Evolutionary conservation across 2,329 filamentous ascomycete species (phyloP).

Genomic region (Pseudogymnoascus sp.): DNA sequence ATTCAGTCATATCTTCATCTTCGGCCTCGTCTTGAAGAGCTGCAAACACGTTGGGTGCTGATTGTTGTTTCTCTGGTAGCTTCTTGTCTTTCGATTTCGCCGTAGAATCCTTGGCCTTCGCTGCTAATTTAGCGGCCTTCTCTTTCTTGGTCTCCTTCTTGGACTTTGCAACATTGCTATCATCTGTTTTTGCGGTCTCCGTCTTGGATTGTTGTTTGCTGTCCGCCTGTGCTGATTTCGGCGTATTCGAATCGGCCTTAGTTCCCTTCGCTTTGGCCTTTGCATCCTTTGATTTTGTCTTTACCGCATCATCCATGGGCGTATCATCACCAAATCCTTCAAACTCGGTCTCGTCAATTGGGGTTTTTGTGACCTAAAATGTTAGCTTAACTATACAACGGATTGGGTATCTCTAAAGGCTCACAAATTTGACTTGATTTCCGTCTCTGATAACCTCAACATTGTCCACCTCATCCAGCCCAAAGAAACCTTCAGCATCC

Average conservation of each 20-base stretch:
- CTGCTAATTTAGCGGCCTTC: constrained; percentile 19
- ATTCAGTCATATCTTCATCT: constrained; percentile 66
- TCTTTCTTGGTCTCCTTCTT: constrained; percentile 26
- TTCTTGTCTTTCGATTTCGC: constrained; percentile 23
- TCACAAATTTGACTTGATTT: constrained; percentile 47
- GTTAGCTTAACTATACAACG: constrained; percentile 13
- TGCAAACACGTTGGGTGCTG: constrained; percentile 22
- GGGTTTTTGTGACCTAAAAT: constrained; percentile 17
- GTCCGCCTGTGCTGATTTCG: constrained; percentile 18
- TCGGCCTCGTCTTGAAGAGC: constrained; percentile 45
- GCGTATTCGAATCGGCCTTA: constrained; percentile 1
- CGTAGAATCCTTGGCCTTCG: constrained; percentile 23
- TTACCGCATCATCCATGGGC: background rate
- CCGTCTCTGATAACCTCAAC: constrained; percentile 72
- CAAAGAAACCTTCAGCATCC: constrained; percentile 90
- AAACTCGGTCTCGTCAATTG: constrained; percentile 48
- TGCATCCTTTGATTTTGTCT: constrained; percentile 14
- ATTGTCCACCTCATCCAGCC: constrained; percentile 82
- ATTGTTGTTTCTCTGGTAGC: constrained; percentile 18
- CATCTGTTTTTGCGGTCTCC: constrained; percentile 18
- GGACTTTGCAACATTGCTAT: constrained; percentile 16
- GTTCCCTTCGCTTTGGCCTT: constrained; percentile 22
- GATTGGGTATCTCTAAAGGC: constrained; percentile 15
- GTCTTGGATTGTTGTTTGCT: constrained; percentile 18
- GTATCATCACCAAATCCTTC: constrained; percentile 53